A percentile compares a stretch with the other conserved stretches of the same genome.
phyloP scores from a whole-genome alignment of 1,139 yeast species.

The Arxiozyma bovina region DNA sequence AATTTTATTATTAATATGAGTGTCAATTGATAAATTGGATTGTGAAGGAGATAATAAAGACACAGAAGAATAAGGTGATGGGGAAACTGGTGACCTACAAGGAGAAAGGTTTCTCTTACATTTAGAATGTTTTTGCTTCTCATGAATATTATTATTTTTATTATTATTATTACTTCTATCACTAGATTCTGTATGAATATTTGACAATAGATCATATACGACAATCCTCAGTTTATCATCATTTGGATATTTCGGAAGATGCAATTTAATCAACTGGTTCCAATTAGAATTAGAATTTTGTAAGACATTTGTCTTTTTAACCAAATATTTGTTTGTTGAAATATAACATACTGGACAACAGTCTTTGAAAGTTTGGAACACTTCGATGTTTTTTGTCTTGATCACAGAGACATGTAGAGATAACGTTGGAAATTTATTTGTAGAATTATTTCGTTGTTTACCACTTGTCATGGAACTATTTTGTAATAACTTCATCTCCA shows the following conservation, averaged over 20 bases:
- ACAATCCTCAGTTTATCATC: conserved; percentile 25
- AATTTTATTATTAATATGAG: no score
- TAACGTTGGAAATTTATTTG: conserved; percentile 4
- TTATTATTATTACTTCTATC: neutral
- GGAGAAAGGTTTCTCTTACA: neutral
- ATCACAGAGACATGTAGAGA: conserved; percentile 19
- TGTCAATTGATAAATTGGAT: neutral
- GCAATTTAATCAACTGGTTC: conserved; percentile 24
- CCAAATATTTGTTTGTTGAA: conserved; percentile 22
- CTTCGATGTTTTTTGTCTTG: conserved; percentile 18
- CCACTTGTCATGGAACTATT: neutral
- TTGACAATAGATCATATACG: conserved; percentile 22
- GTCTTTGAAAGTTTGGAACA: conserved; percentile 17
- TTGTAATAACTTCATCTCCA: neutral
- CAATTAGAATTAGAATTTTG: conserved; percentile 19
- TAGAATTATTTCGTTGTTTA: no score
- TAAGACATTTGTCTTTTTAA: conserved; percentile 18
- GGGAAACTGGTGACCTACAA: neutral
- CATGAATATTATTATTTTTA: neutral
- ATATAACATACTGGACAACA: conserved; percentile 28
- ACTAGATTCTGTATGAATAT: neutral
- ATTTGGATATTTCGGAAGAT: conserved; percentile 21
- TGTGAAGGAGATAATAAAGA: neutral
- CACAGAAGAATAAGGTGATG: neutral
- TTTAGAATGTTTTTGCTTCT: neutral